phyloP scores from a whole-genome alignment of 345 rosid species.

The Euphorbia tirucalli region DNA sequence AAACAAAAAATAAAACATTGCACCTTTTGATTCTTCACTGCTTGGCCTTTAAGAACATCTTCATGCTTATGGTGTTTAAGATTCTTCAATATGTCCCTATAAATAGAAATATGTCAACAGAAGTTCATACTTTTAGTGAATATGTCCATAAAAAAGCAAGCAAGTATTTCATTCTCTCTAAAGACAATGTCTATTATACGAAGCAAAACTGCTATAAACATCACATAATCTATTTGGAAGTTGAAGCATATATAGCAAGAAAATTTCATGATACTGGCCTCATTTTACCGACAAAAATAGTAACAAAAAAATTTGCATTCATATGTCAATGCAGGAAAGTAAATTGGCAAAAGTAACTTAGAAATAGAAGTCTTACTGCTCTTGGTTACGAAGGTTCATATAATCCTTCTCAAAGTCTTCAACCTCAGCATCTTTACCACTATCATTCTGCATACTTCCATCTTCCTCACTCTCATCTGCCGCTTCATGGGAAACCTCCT shows the following conservation, averaged over 20 bases:
- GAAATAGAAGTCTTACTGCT: constrained; percentile 49
- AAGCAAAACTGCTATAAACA: neutral
- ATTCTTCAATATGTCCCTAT: constrained; percentile 64
- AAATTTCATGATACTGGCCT: neutral
- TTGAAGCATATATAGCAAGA: neutral
- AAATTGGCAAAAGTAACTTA: neutral
- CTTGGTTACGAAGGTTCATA: constrained; percentile 57
- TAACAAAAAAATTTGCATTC: too few relatives aligned
- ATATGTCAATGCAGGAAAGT: too few relatives aligned
- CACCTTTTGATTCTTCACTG: constrained; percentile 92
- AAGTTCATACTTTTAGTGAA: neutral
- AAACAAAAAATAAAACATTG: neutral
- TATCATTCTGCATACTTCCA: constrained; percentile 19
- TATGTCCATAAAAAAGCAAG: neutral
- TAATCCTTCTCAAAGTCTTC: constrained; percentile 85
- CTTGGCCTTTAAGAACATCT: constrained; percentile 82
- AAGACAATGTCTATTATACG: neutral
- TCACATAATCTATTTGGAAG: neutral
- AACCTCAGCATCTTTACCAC: constrained; percentile 59
- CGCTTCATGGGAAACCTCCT: constrained; percentile 8
- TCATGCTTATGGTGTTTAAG: constrained; percentile 77
- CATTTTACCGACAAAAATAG: neutral
- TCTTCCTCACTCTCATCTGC: constrained; percentile 20
- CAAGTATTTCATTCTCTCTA: neutral
- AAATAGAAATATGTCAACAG: neutral